phyloP scores from a whole-genome alignment of 176 grass and related monocot species.

The Tillandsia leiboldiana region DNA sequence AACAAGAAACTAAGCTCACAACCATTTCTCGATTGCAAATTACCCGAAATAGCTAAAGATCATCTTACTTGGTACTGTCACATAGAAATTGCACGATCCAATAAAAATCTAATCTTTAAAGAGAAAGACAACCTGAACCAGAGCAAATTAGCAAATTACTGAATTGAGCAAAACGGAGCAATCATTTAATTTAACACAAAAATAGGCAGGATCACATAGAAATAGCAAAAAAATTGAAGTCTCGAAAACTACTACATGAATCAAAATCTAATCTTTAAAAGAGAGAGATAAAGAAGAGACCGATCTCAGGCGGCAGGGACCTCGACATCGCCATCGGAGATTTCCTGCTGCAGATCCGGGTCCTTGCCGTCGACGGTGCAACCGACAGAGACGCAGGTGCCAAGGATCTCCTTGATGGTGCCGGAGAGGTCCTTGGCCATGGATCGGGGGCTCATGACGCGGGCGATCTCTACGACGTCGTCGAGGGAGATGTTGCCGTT shows the following conservation, averaged over 20 bases:
- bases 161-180: too few species aligned
- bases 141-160: too few species aligned
- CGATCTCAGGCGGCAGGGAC: background rate
- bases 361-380: conserved; percentile 1
- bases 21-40: too few species aligned
- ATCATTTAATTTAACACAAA: too few species aligned
- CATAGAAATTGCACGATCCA: too few species aligned
- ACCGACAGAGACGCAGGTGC: background rate
- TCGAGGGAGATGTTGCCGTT: conserved; percentile 62
- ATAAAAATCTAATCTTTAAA: conserved; percentile 1
- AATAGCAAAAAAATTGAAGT: too few species aligned
- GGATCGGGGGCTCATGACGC: background rate
- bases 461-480: conserved; percentile 58
- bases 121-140: too few species aligned
- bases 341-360: background rate
- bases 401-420: conserved; percentile 1
- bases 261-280: background rate
- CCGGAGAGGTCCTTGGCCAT: conserved; percentile 2
- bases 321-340: background rate
- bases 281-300: background rate
- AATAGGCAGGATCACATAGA: too few species aligned
- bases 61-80: too few species aligned
- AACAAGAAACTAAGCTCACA: too few species aligned
- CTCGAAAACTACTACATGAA: too few species aligned
- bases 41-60: too few species aligned